Evolutionary conservation across 1,139 yeast species (phyloP).

Genomic region (Blastobotrys buckinghamii): DNA sequence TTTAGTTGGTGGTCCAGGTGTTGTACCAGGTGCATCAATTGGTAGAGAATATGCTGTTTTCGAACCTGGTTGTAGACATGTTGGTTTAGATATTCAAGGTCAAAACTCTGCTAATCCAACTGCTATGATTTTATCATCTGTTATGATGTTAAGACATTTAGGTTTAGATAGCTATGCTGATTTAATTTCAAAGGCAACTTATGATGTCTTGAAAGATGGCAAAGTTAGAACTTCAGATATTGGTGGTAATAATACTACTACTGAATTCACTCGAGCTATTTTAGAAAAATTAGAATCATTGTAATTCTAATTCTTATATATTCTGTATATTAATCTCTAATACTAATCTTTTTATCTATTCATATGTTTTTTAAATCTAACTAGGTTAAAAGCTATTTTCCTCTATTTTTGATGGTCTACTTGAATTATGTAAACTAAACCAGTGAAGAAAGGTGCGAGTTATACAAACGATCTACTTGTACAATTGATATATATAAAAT

Average conservation of each 20-base stretch:
- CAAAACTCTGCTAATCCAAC: slow-evolving; percentile 96
- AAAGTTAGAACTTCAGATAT: slow-evolving; percentile 75
- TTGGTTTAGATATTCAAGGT: slow-evolving; percentile 94
- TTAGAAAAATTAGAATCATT: slow-evolving; percentile 52
- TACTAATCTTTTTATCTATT: too few relatives aligned
- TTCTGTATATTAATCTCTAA: too few relatives aligned
- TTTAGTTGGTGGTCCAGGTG: slow-evolving; percentile 96
- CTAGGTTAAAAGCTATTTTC: too few relatives aligned
- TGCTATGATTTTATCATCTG: slow-evolving; percentile 87
- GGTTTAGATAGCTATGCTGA: slow-evolving; percentile 83
- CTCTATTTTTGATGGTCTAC: too few relatives aligned
- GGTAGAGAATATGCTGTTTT: slow-evolving; percentile 98
- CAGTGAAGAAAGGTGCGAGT: too few relatives aligned
- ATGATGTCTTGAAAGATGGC: slow-evolving; percentile 85
- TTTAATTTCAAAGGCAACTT: slow-evolving; percentile 81
- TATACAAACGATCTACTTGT: too few relatives aligned
- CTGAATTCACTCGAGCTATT: slow-evolving; percentile 88
- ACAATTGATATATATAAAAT: too few relatives aligned
- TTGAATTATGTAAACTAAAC: too few relatives aligned
- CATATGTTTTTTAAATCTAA: too few relatives aligned
- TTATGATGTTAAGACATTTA: slow-evolving; percentile 90
- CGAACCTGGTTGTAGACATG: slow-evolving; percentile 99
- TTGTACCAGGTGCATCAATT: slow-evolving; percentile 97
- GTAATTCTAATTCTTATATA: slow-evolving; percentile 19
- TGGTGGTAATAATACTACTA: slow-evolving; percentile 84